phyloP scores from a whole-genome alignment of 306 rosid genomes.

The Gillenia trifoliata region DNA sequence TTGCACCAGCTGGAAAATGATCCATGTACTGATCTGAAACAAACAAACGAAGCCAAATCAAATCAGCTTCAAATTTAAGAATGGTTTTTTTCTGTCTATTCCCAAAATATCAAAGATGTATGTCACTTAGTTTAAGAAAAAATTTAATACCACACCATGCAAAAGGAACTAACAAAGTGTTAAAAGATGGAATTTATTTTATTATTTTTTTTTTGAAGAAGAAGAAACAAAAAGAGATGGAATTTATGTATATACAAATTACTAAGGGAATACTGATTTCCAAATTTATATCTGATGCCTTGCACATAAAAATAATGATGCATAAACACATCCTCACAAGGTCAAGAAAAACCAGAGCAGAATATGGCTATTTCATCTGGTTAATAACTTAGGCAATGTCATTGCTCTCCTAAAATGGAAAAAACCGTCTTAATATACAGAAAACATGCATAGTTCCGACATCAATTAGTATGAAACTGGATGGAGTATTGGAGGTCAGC shows the following conservation, averaged over 20 bases:
- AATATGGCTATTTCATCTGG: no score
- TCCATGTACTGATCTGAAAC: constrained; percentile 69
- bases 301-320: neutral
- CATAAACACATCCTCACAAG: neutral
- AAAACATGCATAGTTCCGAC: neutral
- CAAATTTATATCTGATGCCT: neutral
- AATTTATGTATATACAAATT: neutral
- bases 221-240: no score
- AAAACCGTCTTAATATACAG: neutral
- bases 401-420: neutral
- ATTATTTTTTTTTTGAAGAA: no score
- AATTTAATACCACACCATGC: neutral
- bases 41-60: constrained; percentile 11
- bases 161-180: neutral
- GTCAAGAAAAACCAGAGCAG: neutral
- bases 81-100: neutral
- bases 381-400: neutral
- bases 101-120: neutral
- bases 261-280: constrained; percentile 2
- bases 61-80: neutral
- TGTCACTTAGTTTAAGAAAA: neutral
- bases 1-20: constrained; percentile 74
- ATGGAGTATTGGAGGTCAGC: neutral
- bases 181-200: neutral
- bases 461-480: neutral